Conservation (phyloP, 2,329 filamentous ascomycete genomes). For the Alternaria sp. region DNA sequence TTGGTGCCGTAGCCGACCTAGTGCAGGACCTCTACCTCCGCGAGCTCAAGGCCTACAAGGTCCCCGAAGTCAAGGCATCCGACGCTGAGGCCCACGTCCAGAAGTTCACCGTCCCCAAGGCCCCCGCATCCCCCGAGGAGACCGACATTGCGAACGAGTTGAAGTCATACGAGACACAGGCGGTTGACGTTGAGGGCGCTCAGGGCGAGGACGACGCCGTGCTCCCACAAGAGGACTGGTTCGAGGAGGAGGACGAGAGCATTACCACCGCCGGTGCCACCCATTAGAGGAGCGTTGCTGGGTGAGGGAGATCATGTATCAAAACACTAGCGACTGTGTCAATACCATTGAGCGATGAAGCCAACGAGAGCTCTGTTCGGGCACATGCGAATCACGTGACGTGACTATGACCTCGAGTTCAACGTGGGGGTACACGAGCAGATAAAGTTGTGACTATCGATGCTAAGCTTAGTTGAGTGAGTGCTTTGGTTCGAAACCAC, state of each 20-base stretch:
- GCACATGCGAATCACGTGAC: conserved; percentile 31
- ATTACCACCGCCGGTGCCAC: conserved; percentile 51
- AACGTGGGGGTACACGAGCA: not conserved
- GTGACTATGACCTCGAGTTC: not conserved
- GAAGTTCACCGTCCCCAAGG: conserved; percentile 79
- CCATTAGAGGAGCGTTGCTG: conserved; percentile 31
- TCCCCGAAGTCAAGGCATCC: conserved; percentile 77
- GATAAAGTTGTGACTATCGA: not conserved
- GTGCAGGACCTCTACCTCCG: conserved; percentile 97
- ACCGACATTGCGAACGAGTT: conserved; percentile 88
- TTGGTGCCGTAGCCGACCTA: conserved; percentile 75
- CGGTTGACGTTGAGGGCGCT: conserved; percentile 92
- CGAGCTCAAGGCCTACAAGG: conserved; percentile 96
- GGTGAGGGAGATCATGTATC: conserved; percentile 35
- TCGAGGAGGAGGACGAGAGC: conserved; percentile 73
- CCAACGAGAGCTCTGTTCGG: conserved; percentile 1
- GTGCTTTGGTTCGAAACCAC: not conserved
- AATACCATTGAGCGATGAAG: conserved; percentile 41
- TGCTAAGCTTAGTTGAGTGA: not conserved
- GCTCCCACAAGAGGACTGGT: conserved; percentile 75
- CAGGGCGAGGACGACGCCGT: conserved; percentile 63
- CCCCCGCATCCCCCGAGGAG: conserved; percentile 91
- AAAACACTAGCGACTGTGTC: conserved; percentile 45
- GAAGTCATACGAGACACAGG: conserved; percentile 92
- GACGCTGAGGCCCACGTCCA: conserved; percentile 92